Conservation (phyloP, 2,329 filamentous ascomycete species). For the Plectosphaerella sp. region DNA sequence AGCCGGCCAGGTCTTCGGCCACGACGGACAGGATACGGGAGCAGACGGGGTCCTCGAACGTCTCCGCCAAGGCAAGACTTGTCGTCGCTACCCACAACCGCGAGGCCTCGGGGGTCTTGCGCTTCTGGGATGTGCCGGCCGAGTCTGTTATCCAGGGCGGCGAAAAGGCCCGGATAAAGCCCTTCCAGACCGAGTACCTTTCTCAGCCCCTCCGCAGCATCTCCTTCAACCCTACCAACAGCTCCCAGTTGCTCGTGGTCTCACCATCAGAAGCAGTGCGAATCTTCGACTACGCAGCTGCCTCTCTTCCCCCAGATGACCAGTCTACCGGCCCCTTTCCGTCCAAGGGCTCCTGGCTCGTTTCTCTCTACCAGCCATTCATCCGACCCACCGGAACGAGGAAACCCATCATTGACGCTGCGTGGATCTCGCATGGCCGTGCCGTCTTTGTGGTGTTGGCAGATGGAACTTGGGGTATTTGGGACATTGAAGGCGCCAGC, state of each 20-base stretch:
- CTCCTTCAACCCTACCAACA: constrained; percentile 56
- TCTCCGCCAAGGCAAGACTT: constrained; percentile 27
- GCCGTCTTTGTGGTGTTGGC: constrained; percentile 55
- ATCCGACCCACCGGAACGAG: constrained; percentile 42
- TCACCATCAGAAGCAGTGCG: constrained; percentile 52
- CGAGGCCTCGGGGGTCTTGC: constrained; percentile 54
- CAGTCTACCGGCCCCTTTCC: constrained; percentile 46
- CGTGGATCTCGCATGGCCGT: constrained; percentile 57
- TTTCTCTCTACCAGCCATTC: constrained; percentile 58
- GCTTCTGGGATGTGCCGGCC: constrained; percentile 54
- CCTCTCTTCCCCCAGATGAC: constrained; percentile 48
- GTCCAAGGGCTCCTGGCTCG: constrained; percentile 58
- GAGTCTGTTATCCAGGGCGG: constrained; percentile 30
- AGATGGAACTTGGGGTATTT: constrained; percentile 65
- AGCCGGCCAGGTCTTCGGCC: constrained; percentile 25
- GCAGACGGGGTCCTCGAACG: background rate
- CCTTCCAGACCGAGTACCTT: constrained; percentile 59
- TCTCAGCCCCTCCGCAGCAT: constrained; percentile 49
- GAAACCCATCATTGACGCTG: constrained; percentile 58
- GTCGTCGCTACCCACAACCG: constrained; percentile 58
- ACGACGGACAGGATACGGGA: constrained; percentile 7
- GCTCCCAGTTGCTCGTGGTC: constrained; percentile 54
- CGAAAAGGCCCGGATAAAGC: constrained; percentile 25
- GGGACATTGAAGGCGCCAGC: constrained; percentile 58
- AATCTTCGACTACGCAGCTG: constrained; percentile 56